Percentiles rank a stretch among this genome's conserved stretches.
These are phyloP conservation scores for Kwoniella shivajii DNA, from an alignment of 1,284 basidiomycete genomes.

Conservation along the genomic window DNA sequence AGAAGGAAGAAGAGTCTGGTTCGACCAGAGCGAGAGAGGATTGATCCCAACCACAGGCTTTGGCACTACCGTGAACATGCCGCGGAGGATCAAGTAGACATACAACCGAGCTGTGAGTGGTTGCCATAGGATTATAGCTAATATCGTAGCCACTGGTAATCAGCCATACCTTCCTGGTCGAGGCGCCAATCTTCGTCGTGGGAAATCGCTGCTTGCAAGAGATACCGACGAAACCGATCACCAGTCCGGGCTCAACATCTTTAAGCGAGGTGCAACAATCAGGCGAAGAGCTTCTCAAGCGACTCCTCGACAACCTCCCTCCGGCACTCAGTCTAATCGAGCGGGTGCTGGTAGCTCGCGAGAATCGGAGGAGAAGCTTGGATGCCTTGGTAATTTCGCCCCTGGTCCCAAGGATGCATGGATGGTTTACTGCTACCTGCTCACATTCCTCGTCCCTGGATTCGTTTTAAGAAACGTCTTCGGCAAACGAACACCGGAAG, in stretches of 20 bases:
- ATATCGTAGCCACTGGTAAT: constrained; percentile 73
- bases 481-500: constrained; percentile 87
- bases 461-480: constrained; percentile 63
- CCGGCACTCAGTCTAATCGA: constrained; percentile 45
- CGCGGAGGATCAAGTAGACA: constrained; percentile 73
- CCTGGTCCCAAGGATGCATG: constrained; percentile 89
- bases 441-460: constrained; percentile 81
- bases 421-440: constrained; percentile 92
- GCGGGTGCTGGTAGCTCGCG: constrained; percentile 23
- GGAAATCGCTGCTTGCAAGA: constrained; percentile 80
- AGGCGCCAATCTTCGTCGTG: constrained; percentile 67
- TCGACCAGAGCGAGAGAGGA: constrained; percentile 91
- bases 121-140: constrained; percentile 10
- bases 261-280: constrained; percentile 77
- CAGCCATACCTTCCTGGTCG: constrained; percentile 60
- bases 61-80: constrained; percentile 95
- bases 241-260: constrained; percentile 82
- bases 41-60: constrained; percentile 90
- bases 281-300: constrained; percentile 66
- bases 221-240: constrained; percentile 83
- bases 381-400: constrained; percentile 69
- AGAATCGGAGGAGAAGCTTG: constrained; percentile 56
- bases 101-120: constrained; percentile 75
- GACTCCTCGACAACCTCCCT: constrained; percentile 45
- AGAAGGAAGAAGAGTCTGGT: constrained; percentile 90